Base-by-base conservation (phyloP, 331 rosid genomes). In the Prunus yedoensis region DNA sequence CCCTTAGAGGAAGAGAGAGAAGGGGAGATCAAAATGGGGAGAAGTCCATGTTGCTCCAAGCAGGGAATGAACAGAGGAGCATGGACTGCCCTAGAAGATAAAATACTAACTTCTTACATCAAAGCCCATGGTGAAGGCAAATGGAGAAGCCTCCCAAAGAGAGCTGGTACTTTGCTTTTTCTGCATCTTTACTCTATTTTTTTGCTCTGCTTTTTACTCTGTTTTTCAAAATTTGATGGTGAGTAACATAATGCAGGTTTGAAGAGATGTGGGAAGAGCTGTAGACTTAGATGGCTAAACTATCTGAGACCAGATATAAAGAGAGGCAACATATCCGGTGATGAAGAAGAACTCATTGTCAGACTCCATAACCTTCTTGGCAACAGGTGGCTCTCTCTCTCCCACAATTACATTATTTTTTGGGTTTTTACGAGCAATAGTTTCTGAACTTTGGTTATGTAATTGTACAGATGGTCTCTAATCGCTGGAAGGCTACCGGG, bases 401-500 rank as follows among this genome's bases (percentile, higher is more conserved):
- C 63, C 20, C 16, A 23, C 12, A 23, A 58, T 58, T 38, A 38
- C 9, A 38, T 38, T 38, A 38, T 38, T 38, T 38, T 35, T 38
- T 38, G 43, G 9, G 9, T 38, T 38, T 38, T 38, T 38, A 1
- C 43, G 43, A 6, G 43, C 43, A 38, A 6, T 38, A 38, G 43
- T 38, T 38, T 38, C 43, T 38, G 43, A 7, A 1, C 43, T 38
- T 6, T 38, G 9, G 43, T 38, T 38, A 6, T 38, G 0, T 38
- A 12, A 11, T 14, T 17, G 3, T 10, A 5, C 68, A 85, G 89
- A 60, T 85, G 89, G 89, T 77, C 89, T 32, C 80, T 85, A 15
- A 85, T 85, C 7, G 89, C 89, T 27, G 89, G 86, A 64, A 76
- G 89, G 68, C 27, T 85, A 10, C 89, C 89, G 18, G 89, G 89